Base-by-base conservation (phyloP, 352 stramenopile species). In the Phytophthora fragariaefolia region DNA sequence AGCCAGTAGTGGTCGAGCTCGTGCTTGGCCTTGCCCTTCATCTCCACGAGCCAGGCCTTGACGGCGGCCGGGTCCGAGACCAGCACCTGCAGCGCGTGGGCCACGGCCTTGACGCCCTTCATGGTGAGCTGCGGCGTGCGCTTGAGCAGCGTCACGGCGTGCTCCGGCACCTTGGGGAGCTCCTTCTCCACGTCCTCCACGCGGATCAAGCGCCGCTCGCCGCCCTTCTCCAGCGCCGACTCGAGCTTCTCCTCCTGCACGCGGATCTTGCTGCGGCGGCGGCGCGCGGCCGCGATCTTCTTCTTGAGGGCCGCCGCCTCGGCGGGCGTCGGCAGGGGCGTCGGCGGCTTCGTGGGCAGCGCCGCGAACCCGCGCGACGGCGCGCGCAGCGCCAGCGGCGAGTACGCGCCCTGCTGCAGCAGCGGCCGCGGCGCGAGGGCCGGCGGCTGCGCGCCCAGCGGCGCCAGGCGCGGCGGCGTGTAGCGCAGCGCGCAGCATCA, bases 1-100 rank as follows among this genome's bases (percentile, higher is more conserved):
- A 99, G 86, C 90, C 93, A 99, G 67, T 98, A 99, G 78, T 99
- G 97, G 76, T 99, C 87, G 12, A 97, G 69, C 71, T 98, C 95
- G 27, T 97, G 82, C 59, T 97, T 95, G 80, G 88, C 80, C 36
- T 81, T 83, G 4, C 96, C 81, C 69, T 96, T 96, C 34, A 86
- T 77, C 43, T 79, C 71, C n/a, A 59, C 53, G 13, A 82, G 54
- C 85, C 83, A 95, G 26, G 74, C 80, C 47, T 85, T 84, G 12
- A 90, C 87, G 1, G 75, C 73, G 13, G 76, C 73, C 3, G 87
- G 87, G 62, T 95, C 85, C 46, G 74, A 84, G 52, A 82, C 69
- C 40, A 93, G 63, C 20, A 95, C 65, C 53, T 81, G 67, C 26
- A 95, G 71, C 5, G 80, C 84, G n/a, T 72, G 73, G 20, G 71